phyloP scores from a whole-genome alignment of 2,329 filamentous ascomycete species.

The Pseudogymnoascus verrucosus region DNA sequence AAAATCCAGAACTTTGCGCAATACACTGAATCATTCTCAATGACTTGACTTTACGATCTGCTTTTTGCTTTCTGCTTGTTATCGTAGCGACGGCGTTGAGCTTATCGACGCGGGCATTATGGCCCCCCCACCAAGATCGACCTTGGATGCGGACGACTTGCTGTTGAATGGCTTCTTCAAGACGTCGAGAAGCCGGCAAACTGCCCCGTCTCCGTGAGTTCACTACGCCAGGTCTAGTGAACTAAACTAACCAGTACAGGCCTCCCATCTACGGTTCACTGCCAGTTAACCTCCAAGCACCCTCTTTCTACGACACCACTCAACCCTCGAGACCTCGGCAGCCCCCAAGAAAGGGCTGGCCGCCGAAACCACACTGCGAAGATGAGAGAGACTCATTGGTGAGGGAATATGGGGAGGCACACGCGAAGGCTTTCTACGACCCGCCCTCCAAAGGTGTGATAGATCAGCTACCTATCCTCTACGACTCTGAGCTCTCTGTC shows the following conservation, averaged over 20 bases:
- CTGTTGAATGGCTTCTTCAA: conserved; percentile 44
- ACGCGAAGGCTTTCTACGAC: conserved; percentile 41
- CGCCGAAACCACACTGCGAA: conserved; percentile 60
- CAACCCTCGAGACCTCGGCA: not conserved
- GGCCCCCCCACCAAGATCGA: conserved; percentile 16
- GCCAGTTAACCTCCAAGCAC: conserved; percentile 1
- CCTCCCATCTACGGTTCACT: not conserved
- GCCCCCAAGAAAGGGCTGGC: conserved; percentile 28
- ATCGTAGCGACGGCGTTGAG: conserved; percentile 4
- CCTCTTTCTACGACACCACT: not conserved
- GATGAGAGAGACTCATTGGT: conserved; percentile 57
- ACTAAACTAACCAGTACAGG: not conserved
- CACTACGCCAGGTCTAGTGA: not conserved
- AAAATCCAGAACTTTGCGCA: not conserved
- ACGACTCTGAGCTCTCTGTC: conserved; percentile 43
- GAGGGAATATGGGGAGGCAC: conserved; percentile 41
- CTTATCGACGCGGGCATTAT: conserved; percentile 11
- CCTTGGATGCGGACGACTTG: conserved; percentile 38
- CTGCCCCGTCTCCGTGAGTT: not conserved
- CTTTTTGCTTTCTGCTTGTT: not conserved
- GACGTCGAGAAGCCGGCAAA: conserved; percentile 31
- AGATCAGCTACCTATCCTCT: conserved; percentile 60
- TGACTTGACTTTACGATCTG: not conserved
- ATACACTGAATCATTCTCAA: conserved; percentile 1
- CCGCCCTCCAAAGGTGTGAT: conserved; percentile 53